Percentiles rank a stretch among this genome's conserved stretches.
These are phyloP conservation scores for Boletus huronensis DNA, from an alignment of 768 basidiomycete genomes.

Conservation along the genomic window DNA sequence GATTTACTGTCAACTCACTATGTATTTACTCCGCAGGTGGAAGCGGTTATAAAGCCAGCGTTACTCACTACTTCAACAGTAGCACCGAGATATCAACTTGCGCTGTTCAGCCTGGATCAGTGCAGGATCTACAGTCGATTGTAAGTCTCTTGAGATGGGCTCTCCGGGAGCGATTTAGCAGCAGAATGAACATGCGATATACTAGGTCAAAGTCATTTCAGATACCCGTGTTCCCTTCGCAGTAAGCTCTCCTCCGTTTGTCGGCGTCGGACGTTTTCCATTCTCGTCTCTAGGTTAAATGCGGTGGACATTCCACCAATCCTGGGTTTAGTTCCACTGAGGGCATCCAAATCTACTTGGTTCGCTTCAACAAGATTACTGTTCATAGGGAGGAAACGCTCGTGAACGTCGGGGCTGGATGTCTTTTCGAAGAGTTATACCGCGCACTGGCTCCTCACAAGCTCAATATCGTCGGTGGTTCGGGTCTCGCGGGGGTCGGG, in stretches of 20 bases:
- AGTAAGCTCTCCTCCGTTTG: not conserved
- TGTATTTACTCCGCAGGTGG: constrained; percentile 1
- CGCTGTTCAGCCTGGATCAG: constrained; percentile 13
- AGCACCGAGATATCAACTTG: constrained; percentile 4
- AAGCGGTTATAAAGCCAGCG: constrained; percentile 10
- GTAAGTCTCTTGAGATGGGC: not conserved
- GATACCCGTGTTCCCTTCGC: constrained; percentile 9
- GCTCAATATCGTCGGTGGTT: constrained; percentile 24
- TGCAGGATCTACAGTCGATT: constrained; percentile 2
- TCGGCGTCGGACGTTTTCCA: not conserved
- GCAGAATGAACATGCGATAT: not conserved
- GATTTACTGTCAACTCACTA: not conserved
- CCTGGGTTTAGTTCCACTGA: constrained; percentile 32
- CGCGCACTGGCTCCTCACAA: constrained; percentile 3
- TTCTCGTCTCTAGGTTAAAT: constrained; percentile 26
- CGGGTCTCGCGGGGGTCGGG: constrained; percentile 26
- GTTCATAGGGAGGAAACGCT: not conserved
- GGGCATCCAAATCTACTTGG: constrained; percentile 30
- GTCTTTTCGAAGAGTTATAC: constrained; percentile 31
- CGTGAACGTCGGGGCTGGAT: constrained; percentile 27
- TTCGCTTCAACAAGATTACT: constrained; percentile 23
- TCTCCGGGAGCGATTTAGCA: too few species aligned
- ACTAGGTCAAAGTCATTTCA: constrained; percentile 9
- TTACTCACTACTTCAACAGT: constrained; percentile 9
- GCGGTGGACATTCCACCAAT: constrained; percentile 31